Conservation (phyloP, 1,284 basidiomycete genomes). For the Sanguinoderma infundibulare region DNA sequence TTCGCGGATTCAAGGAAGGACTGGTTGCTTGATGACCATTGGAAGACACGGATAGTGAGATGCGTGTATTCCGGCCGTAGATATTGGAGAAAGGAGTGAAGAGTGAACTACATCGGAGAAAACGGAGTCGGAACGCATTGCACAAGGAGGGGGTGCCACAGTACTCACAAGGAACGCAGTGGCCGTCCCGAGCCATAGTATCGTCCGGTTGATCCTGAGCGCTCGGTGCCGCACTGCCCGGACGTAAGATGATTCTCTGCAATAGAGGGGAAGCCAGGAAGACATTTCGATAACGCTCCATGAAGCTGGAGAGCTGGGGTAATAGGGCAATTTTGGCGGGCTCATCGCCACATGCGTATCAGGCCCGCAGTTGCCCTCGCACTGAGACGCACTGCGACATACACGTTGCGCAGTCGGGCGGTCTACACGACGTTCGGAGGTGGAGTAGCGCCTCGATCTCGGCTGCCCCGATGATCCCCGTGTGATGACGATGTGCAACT, state of each 20-base stretch:
- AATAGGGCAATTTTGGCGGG: neutral
- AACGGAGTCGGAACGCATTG: neutral
- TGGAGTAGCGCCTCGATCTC: too few species aligned
- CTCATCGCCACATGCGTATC: neutral
- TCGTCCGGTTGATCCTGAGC: conserved; percentile 2
- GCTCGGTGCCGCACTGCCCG: conserved; percentile 3
- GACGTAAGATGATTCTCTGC: conserved; percentile 4
- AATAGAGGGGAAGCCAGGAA: conserved; percentile 2
- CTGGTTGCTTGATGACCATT: neutral
- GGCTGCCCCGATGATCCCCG: too few species aligned
- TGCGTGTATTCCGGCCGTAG: conserved; percentile 3
- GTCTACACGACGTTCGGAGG: conserved; percentile 1
- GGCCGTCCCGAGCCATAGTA: conserved; percentile 1
- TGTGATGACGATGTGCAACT: neutral
- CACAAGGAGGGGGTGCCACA: neutral
- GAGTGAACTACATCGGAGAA: neutral
- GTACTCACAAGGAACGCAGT: conserved; percentile 4
- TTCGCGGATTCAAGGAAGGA: neutral
- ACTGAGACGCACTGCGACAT: neutral
- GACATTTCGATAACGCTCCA: neutral
- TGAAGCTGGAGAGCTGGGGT: neutral
- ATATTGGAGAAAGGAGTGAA: conserved; percentile 3
- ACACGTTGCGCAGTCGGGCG: neutral
- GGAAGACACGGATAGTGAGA: neutral
- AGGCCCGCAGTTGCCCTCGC: neutral